Evolutionary conservation across 495 filamentous ascomycete genomes (phyloP), one percentile per base, ranked within the genome.

Genomic region (Wilcoxina mikolae): DNA sequence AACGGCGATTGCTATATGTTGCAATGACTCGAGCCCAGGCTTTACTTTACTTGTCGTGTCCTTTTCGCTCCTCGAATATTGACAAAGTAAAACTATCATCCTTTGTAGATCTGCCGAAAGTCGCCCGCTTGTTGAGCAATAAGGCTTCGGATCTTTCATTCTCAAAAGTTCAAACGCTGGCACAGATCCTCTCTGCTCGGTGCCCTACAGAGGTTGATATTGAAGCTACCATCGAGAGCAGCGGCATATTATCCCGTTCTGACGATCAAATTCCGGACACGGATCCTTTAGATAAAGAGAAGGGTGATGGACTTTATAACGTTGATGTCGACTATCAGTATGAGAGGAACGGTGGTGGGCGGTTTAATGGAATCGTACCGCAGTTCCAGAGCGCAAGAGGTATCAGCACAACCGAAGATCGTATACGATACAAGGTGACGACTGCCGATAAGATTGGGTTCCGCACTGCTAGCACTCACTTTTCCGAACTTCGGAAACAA

Each of bases 1-100:
- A 99, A 65, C 73, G 93, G 55, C 72, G 93, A 48, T 69, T 99
- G 48, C 74, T 99, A 0, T 99, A 96, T 66, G 93, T 99, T 4
- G 93, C 90, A 5, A 99, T 99, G 93, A 99, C 93, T 3, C 74
- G 91, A 69, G 91, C 93, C 1, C 82, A 95, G 66, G 82, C 78
- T 4, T 69, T 99, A 28, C 73, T 99, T n/a, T 95, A 96, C 60
- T 74, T 96, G 49, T 95, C 87, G 62, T 84, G 80, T 53, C 89
- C 93, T 0, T 66, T 76, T 22, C 77, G 74, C 35, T 79, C 79
- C 58, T 53, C 3, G 24, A n/a, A n/a, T n/a, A 65, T 64, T 39
- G 81, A 84, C 59, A 72, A 80, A 55, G 81, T 81, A 1, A 77
- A 62, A 2, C 62, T 81, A 22, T 85, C 82, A 3, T 71, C 72